These are phyloP conservation scores for Sicyos edulis DNA, from an alignment of 306 rosid species.

Conservation along the genomic window DNA sequence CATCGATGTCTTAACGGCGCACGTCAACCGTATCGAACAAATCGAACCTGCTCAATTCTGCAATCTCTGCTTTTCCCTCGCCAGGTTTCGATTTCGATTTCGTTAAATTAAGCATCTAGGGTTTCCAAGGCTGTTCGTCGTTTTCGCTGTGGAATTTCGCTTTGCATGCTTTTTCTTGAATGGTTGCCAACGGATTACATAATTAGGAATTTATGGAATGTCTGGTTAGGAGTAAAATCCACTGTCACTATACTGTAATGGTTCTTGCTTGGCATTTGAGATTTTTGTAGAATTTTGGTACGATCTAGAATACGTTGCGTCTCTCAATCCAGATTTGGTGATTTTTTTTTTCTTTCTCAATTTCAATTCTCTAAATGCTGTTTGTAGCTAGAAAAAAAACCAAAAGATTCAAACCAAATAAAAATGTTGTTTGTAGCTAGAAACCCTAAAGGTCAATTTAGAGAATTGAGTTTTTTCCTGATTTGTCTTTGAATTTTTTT, in stretches of 20 bases:
- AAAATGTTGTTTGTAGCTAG: too few species aligned
- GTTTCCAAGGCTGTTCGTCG: background rate
- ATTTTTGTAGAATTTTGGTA: background rate
- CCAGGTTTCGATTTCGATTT: constrained; percentile 14
- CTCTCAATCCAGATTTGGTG: background rate
- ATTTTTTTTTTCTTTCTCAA: too few species aligned
- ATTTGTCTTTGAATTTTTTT: too few species aligned
- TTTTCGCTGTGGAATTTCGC: background rate
- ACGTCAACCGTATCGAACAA: background rate
- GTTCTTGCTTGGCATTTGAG: background rate
- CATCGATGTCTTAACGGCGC: background rate
- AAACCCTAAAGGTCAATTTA: too few species aligned
- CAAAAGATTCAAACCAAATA: too few species aligned
- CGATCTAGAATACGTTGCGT: background rate
- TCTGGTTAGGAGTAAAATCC: background rate
- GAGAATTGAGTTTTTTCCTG: background rate
- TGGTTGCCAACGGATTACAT: background rate
- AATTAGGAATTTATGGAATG: background rate
- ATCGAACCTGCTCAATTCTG: background rate
- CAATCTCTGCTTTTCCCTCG: constrained; percentile 13
- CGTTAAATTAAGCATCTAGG: background rate
- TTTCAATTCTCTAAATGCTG: too few species aligned
- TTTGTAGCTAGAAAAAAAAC: too few species aligned
- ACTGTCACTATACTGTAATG: too few species aligned
- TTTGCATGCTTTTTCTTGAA: background rate